Evolutionary conservation across 768 basidiomycete species (phyloP), one percentile per base, ranked within the genome.

Genomic region (Leccinum broughii): DNA sequence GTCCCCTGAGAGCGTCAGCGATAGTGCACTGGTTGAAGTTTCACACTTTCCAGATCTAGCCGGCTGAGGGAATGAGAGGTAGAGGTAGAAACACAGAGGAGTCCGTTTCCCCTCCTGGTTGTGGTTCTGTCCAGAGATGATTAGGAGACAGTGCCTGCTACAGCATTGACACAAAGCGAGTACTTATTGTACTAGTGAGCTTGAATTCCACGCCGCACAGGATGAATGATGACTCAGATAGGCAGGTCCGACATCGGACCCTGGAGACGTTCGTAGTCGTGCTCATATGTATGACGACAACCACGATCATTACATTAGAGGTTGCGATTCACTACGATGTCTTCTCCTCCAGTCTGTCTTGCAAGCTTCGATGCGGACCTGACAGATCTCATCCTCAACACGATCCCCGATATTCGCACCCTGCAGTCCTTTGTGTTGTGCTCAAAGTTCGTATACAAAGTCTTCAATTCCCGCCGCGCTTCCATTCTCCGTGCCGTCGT

Each of bases 401-500:
- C 59, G 9, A 49, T 66, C 2, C 6, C 61, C 15, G 66, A 66
- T 24, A 37, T 67, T 8, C 24, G 53, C 37, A 55, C 22, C 32
- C 50, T 67, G 20, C 37, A 64, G 39, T 60, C 55, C 14, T 64
- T 66, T 14, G 32, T 61, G 26, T 52, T 67, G 8, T 59, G 59
- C 14, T 66, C 65, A 34, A 67, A 61, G 53, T 66, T 66, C 24
- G 46, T 67, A 5, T 64, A 66, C 28, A 52, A 51, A 46, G 62
- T 64, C 62, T 66, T 67, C 44, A 11, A 44, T 10, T 20, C 51
- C 35, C 59, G 53, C 24, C 65, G 62, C 1, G 37, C 41, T 13
- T 67, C 65, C 22, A 28, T 66, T 37, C 59, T 66, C 9, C 20
- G 65, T 22, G 55, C 59, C 6, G 59, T 66, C 41, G 44, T 64